Evolutionary conservation across 2,329 filamentous ascomycete genomes (phyloP), one percentile per base, ranked within the genome.

Genomic region (Aspergillus alliaceus): DNA sequence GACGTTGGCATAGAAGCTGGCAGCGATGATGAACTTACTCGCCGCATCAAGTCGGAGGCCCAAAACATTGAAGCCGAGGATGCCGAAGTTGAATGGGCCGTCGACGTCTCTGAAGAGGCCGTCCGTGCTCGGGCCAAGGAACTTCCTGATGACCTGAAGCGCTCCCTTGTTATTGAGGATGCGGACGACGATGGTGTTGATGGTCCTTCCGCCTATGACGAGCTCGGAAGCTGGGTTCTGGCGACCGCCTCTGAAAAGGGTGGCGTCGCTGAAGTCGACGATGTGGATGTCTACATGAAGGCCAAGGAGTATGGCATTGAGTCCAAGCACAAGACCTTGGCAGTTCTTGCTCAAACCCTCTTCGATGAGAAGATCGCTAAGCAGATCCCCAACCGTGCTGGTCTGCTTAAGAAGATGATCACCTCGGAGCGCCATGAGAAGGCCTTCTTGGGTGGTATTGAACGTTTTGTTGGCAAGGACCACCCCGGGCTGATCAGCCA

Each of bases 281-380:
- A 96, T 70, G 84, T 98, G 64, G 89, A 93, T 37, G 91, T 99
- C 74, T 98, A 96, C 78, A 80, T 96, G 79, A 98, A 99, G 84
- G 93, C 93, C 64, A 95, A 96, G 81, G 95, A 98, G 69, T 83
- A 98, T 56, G 93, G 93, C 67, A 95, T 99, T 64, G 93, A 97
- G 79, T 77, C 78, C 79, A 99, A 98, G 86, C 90, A 97, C 82
- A 92, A 90, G 79, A 96, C 93, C 49, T 84, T 96, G 55, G 85
- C 93, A 56, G 93, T 99, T 58, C 87, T 99, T 44, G 91, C 93
- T 49, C 92, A 96, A 82, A 93, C 91, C 64, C 83, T 99, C 67
- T 99, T 99, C 75, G 88, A 96, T 74, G 88, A 96, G 71, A 89
- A 91, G 75, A 93, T 98, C 64, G 82, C 88, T 73, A 86, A 90